Conservation (phyloP, 1,284 basidiomycete genomes). For the Trametes versicolor region DNA sequence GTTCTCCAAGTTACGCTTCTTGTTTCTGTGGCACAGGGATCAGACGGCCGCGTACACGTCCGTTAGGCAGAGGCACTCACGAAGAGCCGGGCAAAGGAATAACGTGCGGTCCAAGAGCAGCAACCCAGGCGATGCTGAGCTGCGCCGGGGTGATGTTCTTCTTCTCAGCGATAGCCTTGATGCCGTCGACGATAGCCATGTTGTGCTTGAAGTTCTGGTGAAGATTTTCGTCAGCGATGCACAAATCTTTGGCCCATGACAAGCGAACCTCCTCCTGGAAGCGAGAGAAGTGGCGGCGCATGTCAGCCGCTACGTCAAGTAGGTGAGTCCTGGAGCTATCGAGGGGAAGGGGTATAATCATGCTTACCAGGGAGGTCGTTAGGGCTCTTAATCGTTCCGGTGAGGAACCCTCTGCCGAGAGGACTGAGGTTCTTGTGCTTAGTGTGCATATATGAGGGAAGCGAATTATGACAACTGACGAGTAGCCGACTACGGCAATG, state of each 20-base stretch:
- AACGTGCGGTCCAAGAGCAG: constrained; percentile 54
- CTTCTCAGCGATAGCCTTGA: constrained; percentile 56
- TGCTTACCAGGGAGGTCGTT: constrained; percentile 52
- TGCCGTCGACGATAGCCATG: constrained; percentile 60
- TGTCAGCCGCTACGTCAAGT: constrained; percentile 45
- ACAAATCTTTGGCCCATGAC: not conserved
- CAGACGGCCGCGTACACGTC: not conserved
- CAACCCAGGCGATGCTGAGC: constrained; percentile 71
- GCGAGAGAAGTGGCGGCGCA: constrained; percentile 47
- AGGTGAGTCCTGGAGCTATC: not conserved
- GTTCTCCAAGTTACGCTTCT: constrained; percentile 57
- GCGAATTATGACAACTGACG: constrained; percentile 39
- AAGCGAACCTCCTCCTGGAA: constrained; percentile 46
- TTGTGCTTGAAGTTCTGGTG: constrained; percentile 55
- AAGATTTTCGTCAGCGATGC: not conserved
- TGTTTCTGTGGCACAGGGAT: constrained; percentile 34
- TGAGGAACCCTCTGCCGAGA: constrained; percentile 65
- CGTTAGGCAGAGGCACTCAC: constrained; percentile 41
- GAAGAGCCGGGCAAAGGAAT: constrained; percentile 67
- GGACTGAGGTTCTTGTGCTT: constrained; percentile 44
- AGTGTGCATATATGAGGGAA: not conserved
- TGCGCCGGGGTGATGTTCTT: constrained; percentile 65
- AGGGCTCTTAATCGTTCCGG: constrained; percentile 55
- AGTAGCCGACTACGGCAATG: constrained; percentile 64
- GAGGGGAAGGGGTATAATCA: constrained; percentile 7